Evolutionary conservation across 2,329 filamentous ascomycete species (phyloP).

Genomic region (Clonostachys rhizophaga): DNA sequence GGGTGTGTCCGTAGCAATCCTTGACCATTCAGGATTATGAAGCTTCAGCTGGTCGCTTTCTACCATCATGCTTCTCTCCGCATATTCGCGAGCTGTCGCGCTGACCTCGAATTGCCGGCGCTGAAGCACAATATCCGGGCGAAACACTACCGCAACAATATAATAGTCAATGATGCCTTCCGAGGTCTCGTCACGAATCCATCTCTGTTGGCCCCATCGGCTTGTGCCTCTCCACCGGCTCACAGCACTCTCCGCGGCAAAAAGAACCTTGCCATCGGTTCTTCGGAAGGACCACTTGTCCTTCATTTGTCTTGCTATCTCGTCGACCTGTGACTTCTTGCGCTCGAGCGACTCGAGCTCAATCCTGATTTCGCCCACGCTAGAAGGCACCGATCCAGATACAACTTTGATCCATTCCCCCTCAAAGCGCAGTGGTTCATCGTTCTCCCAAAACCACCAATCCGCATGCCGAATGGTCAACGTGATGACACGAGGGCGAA

Average conservation of each 20-base stretch:
- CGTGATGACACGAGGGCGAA: conserved; percentile 27
- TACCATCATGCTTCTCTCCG: background rate
- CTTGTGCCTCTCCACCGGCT: conserved; percentile 38
- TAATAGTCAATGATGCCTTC: conserved; percentile 35
- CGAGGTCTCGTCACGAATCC: conserved; percentile 34
- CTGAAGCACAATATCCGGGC: conserved; percentile 9
- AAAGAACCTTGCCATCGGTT: conserved; percentile 6
- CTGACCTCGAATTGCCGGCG: conserved; percentile 5
- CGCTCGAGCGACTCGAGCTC: conserved; percentile 42
- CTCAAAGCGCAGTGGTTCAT: conserved; percentile 25
- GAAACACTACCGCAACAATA: conserved; percentile 31
- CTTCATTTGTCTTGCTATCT: conserved; percentile 29
- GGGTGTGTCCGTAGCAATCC: no score
- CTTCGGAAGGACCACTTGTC: conserved; percentile 25
- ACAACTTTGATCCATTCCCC: conserved; percentile 26
- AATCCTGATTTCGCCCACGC: conserved; percentile 30
- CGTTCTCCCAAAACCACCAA: conserved; percentile 38
- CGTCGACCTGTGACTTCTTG: conserved; percentile 36
- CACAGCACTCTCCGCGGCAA: conserved; percentile 5
- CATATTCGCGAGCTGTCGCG: background rate
- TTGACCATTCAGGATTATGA: background rate
- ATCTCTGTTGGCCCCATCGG: conserved; percentile 27
- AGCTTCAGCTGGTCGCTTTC: background rate
- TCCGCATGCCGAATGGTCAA: conserved; percentile 44
- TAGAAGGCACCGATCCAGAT: conserved; percentile 14